A percentile compares a stretch with the other conserved stretches of the same genome.
phyloP scores from a whole-genome alignment of 495 filamentous ascomycete genomes.

The Penicillium odoratum region DNA sequence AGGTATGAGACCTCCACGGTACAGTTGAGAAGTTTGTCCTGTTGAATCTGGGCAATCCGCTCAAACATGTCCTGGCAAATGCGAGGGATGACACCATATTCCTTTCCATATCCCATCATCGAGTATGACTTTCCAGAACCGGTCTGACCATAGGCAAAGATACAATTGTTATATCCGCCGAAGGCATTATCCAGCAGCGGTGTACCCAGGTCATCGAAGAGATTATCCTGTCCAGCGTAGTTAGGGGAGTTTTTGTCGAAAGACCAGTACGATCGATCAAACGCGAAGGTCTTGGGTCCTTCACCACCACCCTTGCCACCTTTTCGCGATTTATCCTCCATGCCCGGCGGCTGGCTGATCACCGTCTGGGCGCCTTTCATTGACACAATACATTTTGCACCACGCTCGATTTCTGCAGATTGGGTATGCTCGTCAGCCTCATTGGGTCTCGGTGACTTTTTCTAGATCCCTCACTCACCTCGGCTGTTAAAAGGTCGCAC shows the following conservation, averaged over 20 bases:
- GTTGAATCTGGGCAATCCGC: conserved; percentile 72
- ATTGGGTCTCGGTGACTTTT: not conserved
- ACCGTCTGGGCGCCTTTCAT: conserved; percentile 94
- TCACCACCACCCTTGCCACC: conserved; percentile 64
- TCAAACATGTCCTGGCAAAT: conserved; percentile 98
- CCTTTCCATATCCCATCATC: conserved; percentile 99
- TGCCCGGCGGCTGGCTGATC: conserved; percentile 71
- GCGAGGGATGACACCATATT: conserved; percentile 93
- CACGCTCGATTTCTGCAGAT: conserved; percentile 74
- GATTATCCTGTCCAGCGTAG: conserved; percentile 87
- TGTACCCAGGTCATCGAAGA: conserved; percentile 84
- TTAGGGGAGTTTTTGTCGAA: conserved; percentile 78
- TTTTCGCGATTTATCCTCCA: conserved; percentile 59
- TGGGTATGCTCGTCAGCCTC: not conserved
- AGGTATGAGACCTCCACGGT: conserved; percentile 98
- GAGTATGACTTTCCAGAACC: conserved; percentile 98
- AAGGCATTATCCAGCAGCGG: conserved; percentile 98
- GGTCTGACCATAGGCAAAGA: conserved; percentile 99
- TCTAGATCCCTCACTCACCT: conserved; percentile 57
- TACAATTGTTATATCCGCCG: conserved; percentile 99
- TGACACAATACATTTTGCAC: conserved; percentile 95
- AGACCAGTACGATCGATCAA: conserved; percentile 97
- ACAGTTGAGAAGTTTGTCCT: conserved; percentile 76
- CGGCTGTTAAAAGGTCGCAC: conserved; percentile 87
- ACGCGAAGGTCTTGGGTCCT: conserved; percentile 86